Evolutionary conservation across 108 stramenopile genomes (phyloP), one percentile per base, ranked within the genome.

Genomic region (Epipyxis sp.): DNA sequence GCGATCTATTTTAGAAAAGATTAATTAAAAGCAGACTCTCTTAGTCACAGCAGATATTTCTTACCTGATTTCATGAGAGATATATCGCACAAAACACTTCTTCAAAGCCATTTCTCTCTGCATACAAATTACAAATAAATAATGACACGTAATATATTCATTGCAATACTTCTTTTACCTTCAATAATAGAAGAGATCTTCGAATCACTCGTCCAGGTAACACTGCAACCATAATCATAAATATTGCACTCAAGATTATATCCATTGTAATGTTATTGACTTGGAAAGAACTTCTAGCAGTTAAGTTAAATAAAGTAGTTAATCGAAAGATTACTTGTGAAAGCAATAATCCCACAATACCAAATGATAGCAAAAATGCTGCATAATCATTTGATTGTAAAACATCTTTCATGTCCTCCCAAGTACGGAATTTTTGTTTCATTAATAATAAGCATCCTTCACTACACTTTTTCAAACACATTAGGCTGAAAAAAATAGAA

Each of bases 61-160:
- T n/a, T n/a, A n/a, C n/a, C n/a, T n/a, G n/a, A 65, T 25, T 65
- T 65, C 61, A 65, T 65, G 61, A 10, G 61, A 65, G 34, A 65
- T 65, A 37, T 65, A 65, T 25, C 61, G 61, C 25, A 65, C 61
- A 65, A 65, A 65, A 16, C 30, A 32, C 25, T 65, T 65, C 61
- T 65, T 65, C 30, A 32, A 65, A 37, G 34, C 35, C 61, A 65
- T 65, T 65, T 65, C 61, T 25, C 61, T 16, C 61, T 65, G 25
- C 34, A n/a, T n/a, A n/a, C n/a, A n/a, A n/a, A n/a, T n/a, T n/a
- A n/a, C n/a, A n/a, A n/a, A n/a, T n/a, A n/a, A n/a, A n/a, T n/a
- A n/a, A n/a, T n/a, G n/a, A n/a, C n/a, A n/a, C n/a, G n/a, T n/a
- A n/a, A n/a, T n/a, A 65, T 65, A 65, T 32, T 29, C 34, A 65